Conservation (phyloP, 768 basidiomycete genomes). For the Trametes cubensis region DNA sequence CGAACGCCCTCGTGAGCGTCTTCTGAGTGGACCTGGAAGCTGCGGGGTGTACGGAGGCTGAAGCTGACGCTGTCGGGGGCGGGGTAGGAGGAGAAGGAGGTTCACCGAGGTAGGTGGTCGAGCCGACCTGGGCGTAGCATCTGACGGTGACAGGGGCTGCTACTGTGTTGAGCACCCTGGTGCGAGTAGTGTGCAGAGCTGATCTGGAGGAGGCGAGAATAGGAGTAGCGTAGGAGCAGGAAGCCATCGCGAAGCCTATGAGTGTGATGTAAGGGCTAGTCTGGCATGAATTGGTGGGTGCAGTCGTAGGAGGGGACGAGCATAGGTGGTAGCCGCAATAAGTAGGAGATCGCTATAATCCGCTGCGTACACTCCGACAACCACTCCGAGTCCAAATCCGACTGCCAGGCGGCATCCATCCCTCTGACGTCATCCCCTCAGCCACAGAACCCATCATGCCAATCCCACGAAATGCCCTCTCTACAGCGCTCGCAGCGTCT, state of each 20-base stretch:
- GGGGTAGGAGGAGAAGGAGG: conserved; percentile 28
- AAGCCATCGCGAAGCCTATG: background rate
- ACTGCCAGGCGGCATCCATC: no score
- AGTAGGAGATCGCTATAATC: no score
- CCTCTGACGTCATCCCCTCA: no score
- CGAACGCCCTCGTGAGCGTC: conserved; percentile 18
- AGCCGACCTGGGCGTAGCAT: conserved; percentile 31
- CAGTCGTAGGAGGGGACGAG: background rate
- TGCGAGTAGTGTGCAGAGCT: background rate
- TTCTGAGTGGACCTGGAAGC: background rate
- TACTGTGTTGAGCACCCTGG: background rate
- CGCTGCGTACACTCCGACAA: no score
- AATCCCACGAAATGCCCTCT: no score
- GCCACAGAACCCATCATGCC: no score
- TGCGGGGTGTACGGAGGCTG: conserved; percentile 3
- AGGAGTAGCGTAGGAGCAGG: background rate
- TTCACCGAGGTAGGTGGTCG: conserved; percentile 27
- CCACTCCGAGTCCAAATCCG: no score
- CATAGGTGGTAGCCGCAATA: no score
- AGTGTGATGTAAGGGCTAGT: background rate
- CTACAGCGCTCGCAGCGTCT: no score
- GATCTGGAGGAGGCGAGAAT: background rate
- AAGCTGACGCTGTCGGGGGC: background rate
- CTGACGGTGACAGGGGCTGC: background rate
- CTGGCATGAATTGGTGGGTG: background rate